A percentile compares a stretch with the other conserved stretches of the same genome.
Conservation (phyloP, 495 filamentous ascomycete genomes). For the Penicillium roqueforti region DNA sequence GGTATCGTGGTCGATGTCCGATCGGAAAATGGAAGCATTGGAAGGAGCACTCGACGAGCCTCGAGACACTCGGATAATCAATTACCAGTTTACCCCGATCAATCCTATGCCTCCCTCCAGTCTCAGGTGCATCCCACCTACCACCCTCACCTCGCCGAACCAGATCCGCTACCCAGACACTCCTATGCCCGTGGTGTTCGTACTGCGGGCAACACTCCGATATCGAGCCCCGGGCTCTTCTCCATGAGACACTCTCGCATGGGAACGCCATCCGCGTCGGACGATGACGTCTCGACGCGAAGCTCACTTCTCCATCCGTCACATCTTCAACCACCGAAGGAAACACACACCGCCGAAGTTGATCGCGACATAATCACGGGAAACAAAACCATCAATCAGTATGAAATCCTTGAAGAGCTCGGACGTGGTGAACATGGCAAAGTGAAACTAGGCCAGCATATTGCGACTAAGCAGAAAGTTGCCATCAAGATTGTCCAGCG, state of each 20-base stretch:
- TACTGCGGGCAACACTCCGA: constrained; percentile 62
- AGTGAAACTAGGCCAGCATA: constrained; percentile 85
- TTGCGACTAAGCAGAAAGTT: constrained; percentile 72
- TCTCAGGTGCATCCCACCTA: constrained; percentile 46
- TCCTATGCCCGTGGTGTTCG: constrained; percentile 30
- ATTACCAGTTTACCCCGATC: constrained; percentile 51
- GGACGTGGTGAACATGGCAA: constrained; percentile 95
- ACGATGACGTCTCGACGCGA: constrained; percentile 42
- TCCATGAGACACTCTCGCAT: constrained; percentile 44
- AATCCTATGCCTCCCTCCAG: constrained; percentile 50
- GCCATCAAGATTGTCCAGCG: constrained; percentile 98
- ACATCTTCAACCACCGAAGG: constrained; percentile 59
- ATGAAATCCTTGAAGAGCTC: constrained; percentile 93
- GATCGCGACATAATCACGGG: constrained; percentile 84
- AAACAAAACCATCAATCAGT: constrained; percentile 93
- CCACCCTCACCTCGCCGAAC: constrained; percentile 34
- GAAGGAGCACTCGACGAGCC: constrained; percentile 26
- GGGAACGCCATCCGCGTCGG: constrained; percentile 42
- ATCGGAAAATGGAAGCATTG: constrained; percentile 30
- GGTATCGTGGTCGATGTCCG: constrained; percentile 41
- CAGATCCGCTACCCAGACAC: constrained; percentile 32
- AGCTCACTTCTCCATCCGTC: constrained; percentile 64
- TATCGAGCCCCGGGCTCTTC: constrained; percentile 66
- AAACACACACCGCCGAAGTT: constrained; percentile 82
- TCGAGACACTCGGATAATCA: constrained; percentile 36